A percentile compares a stretch with the other conserved stretches of the same genome.
phyloP scores from a whole-genome alignment of 441 rosid species.

The Syzygium syzygioides region DNA sequence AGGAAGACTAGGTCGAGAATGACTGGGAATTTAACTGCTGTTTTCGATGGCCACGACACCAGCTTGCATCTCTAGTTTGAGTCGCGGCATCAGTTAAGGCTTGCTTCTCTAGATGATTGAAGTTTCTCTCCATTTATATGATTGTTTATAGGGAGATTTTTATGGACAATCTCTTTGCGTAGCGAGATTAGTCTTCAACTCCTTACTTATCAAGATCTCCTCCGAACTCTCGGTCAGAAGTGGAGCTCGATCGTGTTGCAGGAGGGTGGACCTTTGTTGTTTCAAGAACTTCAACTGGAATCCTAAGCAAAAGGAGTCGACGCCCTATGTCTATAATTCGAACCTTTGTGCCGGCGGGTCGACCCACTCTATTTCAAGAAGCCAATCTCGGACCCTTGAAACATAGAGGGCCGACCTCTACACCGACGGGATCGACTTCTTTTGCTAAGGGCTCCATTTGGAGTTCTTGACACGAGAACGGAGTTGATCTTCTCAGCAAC shows the following conservation, averaged over 20 bases:
- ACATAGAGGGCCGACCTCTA: background rate
- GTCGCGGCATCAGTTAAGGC: background rate
- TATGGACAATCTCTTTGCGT: background rate
- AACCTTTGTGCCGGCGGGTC: background rate
- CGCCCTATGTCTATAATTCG: background rate
- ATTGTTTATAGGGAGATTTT: background rate
- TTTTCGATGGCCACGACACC: conserved; percentile 3
- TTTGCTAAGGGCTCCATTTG: background rate
- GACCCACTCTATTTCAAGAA: background rate
- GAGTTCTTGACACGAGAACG: background rate
- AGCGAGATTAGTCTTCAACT: background rate
- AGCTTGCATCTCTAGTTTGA: background rate
- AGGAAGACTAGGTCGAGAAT: conserved; percentile 11
- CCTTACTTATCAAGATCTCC: background rate
- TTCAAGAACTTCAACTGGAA: background rate
- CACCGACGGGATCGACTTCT: background rate
- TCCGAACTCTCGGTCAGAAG: background rate
- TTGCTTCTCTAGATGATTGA: background rate
- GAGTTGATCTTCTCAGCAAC: background rate
- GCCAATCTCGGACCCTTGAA: background rate
- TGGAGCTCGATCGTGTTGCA: background rate
- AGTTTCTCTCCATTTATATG: background rate
- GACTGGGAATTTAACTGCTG: conserved; percentile 29
- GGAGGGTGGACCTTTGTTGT: background rate
- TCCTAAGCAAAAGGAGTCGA: background rate